A percentile compares a stretch with the other conserved stretches of the same genome.
Evolutionary conservation across 1,284 basidiomycete species (phyloP).

Genomic region (Cryptococcus amylolentus): DNA sequence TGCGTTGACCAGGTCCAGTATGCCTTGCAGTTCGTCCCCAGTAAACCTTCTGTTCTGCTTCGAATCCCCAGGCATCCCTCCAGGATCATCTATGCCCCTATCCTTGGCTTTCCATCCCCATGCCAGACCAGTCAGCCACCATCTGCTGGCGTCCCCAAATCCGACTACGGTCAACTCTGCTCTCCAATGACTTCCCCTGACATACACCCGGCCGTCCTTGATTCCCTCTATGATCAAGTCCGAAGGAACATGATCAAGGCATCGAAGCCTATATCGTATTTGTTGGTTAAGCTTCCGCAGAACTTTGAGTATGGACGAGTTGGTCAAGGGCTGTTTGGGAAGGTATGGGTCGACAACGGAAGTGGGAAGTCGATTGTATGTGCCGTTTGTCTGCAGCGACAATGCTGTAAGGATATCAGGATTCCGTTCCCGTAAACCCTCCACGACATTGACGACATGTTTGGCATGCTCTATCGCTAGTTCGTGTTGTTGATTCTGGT

Average conservation of each 20-base stretch:
- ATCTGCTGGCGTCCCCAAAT: constrained; percentile 36
- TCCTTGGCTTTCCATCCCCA: constrained; percentile 38
- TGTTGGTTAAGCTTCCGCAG: constrained; percentile 38
- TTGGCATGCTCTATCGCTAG: constrained; percentile 34
- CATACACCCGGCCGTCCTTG: constrained; percentile 35
- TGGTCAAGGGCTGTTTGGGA: constrained; percentile 30
- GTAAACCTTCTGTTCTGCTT: constrained; percentile 18
- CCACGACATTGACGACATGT: constrained; percentile 32
- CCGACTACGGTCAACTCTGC: constrained; percentile 39
- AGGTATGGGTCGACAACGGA: constrained; percentile 33
- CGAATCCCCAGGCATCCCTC: constrained; percentile 9
- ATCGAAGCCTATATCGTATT: constrained; percentile 38
- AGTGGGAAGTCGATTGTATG: constrained; percentile 35
- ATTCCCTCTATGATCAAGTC: constrained; percentile 36
- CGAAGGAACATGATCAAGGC: constrained; percentile 41
- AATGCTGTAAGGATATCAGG: constrained; percentile 44
- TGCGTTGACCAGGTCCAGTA: constrained; percentile 40
- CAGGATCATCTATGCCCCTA: constrained; percentile 22
- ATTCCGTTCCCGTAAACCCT: constrained; percentile 42
- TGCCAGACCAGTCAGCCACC: constrained; percentile 44
- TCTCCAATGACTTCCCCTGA: constrained; percentile 28
- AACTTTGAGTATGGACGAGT: constrained; percentile 25
- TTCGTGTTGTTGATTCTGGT: constrained; percentile 45
- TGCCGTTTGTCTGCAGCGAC: constrained; percentile 29
- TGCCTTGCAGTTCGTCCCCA: constrained; percentile 35